Conservation (phyloP, 2,329 filamentous ascomycete genomes). For the Fusarium kyushuense region DNA sequence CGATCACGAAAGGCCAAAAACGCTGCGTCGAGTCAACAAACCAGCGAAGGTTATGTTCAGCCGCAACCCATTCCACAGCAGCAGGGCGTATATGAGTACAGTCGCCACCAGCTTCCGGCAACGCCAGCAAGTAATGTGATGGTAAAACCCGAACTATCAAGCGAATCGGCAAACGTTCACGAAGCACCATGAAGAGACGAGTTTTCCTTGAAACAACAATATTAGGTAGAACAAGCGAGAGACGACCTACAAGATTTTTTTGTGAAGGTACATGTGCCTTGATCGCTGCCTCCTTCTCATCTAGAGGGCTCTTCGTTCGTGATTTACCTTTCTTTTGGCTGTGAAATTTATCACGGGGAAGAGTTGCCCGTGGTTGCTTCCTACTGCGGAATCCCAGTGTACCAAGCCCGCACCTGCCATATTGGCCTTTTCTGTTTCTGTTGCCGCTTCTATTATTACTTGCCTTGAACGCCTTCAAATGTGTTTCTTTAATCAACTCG, state of each 20-base stretch:
- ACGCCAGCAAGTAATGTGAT: neutral
- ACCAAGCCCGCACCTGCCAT: no score
- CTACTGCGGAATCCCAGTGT: neutral
- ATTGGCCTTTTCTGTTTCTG: neutral
- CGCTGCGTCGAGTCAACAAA: neutral
- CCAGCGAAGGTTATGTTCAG: neutral
- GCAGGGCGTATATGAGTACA: neutral
- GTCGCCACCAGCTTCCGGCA: neutral
- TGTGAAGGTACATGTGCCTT: no score
- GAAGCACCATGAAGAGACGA: slow-evolving; percentile 3
- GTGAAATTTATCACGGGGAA: neutral
- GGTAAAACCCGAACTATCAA: slow-evolving; percentile 2
- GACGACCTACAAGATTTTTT: no score
- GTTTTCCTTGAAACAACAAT: neutral
- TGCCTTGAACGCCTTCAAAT: neutral
- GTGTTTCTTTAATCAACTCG: neutral
- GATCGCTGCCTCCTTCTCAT: no score
- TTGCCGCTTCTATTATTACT: neutral
- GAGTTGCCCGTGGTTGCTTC: neutral
- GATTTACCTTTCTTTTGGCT: no score
- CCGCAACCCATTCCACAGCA: neutral
- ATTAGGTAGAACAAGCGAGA: neutral
- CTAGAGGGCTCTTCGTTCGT: no score
- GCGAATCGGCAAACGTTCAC: slow-evolving; percentile 2
- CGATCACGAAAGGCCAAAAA: neutral